phyloP scores from a whole-genome alignment of 345 rosid species.

The Eucalyptus lansdowneana region DNA sequence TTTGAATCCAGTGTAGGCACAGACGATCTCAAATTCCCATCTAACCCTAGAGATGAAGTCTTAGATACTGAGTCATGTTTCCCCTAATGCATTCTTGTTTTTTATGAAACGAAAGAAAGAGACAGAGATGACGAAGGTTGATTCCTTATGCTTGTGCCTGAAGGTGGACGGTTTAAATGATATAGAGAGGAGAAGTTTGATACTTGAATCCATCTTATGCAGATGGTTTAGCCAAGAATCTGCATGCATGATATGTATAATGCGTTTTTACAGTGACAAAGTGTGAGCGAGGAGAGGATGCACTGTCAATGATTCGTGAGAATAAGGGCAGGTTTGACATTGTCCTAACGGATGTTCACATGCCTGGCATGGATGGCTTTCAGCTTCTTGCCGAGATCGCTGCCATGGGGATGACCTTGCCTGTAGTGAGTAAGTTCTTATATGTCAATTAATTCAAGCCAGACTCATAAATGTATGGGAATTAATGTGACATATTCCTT shows the following conservation, averaged over 20 bases:
- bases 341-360: not conserved
- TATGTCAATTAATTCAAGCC: not conserved
- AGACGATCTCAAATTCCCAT: conserved; percentile 38
- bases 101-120: not conserved
- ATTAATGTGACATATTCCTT: no score
- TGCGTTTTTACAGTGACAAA: not conserved
- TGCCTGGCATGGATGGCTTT: conserved; percentile 1
- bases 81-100: no score
- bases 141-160: not conserved
- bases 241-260: not conserved
- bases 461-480: no score
- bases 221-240: not conserved
- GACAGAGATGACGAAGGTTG: not conserved
- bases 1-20: conserved; percentile 39
- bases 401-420: not conserved
- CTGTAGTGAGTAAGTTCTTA: not conserved
- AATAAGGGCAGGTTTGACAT: not conserved
- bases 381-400: not conserved
- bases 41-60: conserved; percentile 39
- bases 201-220: not conserved
- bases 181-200: not conserved
- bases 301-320: not conserved
- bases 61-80: conserved; percentile 36
- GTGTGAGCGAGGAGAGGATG: not conserved
- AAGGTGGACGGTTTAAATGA: not conserved